Evolutionary conservation across 2,329 filamentous ascomycete species (phyloP), one percentile per base, ranked within the genome.

Genomic region (Pseudogymnoascus sp.): DNA sequence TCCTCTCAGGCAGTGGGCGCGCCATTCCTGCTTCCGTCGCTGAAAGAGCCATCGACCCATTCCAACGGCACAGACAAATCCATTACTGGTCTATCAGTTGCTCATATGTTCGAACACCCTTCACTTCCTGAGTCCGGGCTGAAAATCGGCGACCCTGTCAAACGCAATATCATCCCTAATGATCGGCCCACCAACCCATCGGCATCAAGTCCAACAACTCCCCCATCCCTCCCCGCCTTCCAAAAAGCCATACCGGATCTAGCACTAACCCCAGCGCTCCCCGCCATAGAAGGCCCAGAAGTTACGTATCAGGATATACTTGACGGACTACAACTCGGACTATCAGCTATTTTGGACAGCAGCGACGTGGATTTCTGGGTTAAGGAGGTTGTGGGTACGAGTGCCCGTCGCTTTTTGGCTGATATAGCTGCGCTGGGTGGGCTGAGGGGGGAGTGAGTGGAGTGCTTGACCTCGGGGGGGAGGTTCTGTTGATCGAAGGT

Each of bases 301-400:
- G 78, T 83, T 31, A 72, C 72, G 23, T 79, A 85, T 68, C 75
- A 77, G 53, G 80, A 83, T 68, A 79, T 86, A 2, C 76, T 85
- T 59, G 76, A 78, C 60, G 83, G 83, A 0, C 72, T 86, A 10
- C 80, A 82, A 64, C 78, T 85, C 40, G 82, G 82, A 4, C 78
- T 81, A 31, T 80, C 80, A 4, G 83, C 83, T 10, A 83, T 83
- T 4, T 83, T 82, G 60, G 79, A 85, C 63, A 78, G 82, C 63
- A 78, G 82, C 63, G 73, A 78, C 37, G 77, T 84, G 1, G 82
- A 86, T 68, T 76, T 76, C 0, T 79, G 79, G 70, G 80, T 86
- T 62, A 74, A 77, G 29, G 73, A 78, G 21, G 77, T 78, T 65
- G 84, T 82, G 0, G 83, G 83, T 0, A 69, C 83, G 23, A 75